Percentiles rank a stretch among this genome's conserved stretches.
These are phyloP conservation scores for Rubus parviflorus DNA, from an alignment of 306 rosid species.

Conservation along the genomic window DNA sequence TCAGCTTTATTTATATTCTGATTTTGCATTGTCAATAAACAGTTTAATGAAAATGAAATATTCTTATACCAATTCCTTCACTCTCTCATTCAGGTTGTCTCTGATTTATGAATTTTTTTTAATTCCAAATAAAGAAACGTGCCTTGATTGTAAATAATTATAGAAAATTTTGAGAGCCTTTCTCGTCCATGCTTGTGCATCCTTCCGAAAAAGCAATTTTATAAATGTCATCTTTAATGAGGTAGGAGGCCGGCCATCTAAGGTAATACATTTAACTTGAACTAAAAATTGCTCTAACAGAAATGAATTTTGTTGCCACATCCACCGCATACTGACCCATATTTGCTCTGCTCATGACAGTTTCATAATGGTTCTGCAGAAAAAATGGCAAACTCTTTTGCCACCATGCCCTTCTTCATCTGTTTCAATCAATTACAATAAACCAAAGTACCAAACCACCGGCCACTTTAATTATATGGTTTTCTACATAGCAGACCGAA, in stretches of 20 bases:
- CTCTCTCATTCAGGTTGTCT: too few relatives aligned
- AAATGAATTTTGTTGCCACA: not conserved
- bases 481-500: not conserved
- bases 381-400: not conserved
- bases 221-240: not conserved
- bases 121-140: too few relatives aligned
- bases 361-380: not conserved
- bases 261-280: not conserved
- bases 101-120: too few relatives aligned
- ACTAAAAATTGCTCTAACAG: not conserved
- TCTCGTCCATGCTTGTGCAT: not conserved
- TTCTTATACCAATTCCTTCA: too few relatives aligned
- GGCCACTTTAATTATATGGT: slow-evolving; percentile 15
- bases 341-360: slow-evolving; percentile 12
- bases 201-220: not conserved
- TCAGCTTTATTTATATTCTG: too few relatives aligned
- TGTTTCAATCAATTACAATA: too few relatives aligned
- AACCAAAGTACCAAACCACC: slow-evolving; percentile 11
- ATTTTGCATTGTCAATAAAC: too few relatives aligned
- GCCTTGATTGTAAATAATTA: too few relatives aligned
- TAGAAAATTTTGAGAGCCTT: not conserved
- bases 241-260: not conserved
- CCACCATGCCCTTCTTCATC: not conserved
- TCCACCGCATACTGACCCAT: slow-evolving; percentile 12
- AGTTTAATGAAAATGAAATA: too few relatives aligned